Evolutionary conservation across 306 rosid genomes (phyloP).

Genomic region (Trifolium dubium): DNA sequence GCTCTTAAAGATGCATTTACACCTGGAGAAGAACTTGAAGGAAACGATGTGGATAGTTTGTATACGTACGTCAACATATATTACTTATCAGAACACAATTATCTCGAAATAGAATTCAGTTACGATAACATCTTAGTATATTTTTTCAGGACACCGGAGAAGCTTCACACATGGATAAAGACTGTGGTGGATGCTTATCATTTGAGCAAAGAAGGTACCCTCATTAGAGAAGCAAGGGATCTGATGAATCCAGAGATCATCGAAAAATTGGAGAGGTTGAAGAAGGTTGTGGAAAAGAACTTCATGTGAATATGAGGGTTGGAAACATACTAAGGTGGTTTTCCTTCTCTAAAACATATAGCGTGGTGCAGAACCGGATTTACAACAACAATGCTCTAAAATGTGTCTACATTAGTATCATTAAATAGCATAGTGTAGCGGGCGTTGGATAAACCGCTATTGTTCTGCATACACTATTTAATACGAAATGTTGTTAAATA

Average conservation of each 20-base stretch:
- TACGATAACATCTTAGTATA: constrained; percentile 1
- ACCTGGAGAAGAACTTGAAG: constrained; percentile 91
- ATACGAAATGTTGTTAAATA: too few relatives aligned
- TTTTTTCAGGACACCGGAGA: constrained; percentile 76
- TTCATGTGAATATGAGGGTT: constrained; percentile 63
- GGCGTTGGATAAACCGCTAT: too few relatives aligned
- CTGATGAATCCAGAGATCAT: constrained; percentile 82
- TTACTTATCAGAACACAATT: constrained; percentile 27
- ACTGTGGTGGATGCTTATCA: constrained; percentile 77
- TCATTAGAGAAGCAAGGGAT: constrained; percentile 87
- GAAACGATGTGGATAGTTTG: constrained; percentile 67
- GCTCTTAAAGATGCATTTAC: constrained; percentile 87
- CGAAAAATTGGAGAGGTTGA: constrained; percentile 72
- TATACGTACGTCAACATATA: constrained; percentile 83
- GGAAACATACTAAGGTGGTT: constrained; percentile 17
- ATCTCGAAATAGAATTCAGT: constrained; percentile 22
- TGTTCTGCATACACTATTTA: too few relatives aligned
- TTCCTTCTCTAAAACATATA: constrained; percentile 4
- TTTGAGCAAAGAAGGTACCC: constrained; percentile 79
- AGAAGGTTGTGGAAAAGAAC: constrained; percentile 63
- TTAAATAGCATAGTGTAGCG: too few relatives aligned
- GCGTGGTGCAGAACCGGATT: neutral
- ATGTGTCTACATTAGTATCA: neutral
- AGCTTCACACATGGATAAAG: constrained; percentile 79
- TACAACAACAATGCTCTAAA: constrained; percentile 18